Base-by-base conservation (phyloP, 2,329 filamentous ascomycete genomes). In the Grosmannia serpens region DNA sequence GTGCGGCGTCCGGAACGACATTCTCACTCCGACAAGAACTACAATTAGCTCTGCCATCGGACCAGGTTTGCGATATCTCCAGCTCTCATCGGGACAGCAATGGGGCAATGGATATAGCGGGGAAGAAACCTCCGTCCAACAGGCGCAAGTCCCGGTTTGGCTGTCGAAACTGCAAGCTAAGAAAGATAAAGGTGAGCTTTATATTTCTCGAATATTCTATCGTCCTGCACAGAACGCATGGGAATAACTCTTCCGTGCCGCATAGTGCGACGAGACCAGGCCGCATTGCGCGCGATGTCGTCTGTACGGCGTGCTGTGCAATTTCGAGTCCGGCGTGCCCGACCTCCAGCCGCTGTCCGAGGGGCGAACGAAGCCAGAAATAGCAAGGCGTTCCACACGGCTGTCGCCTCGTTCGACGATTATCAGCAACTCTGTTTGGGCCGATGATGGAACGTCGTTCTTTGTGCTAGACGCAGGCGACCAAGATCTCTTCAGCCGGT, bases 151-250 rank as follows among this genome's bases (percentile, higher is more conserved):
- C 59, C 4, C 57, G 53, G 9, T 61, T 24, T 29, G 77, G 77
- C 38, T 80, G 77, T 57, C 72, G 74, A 13, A 79, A 79, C 62
- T 80, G 77, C 67, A 79, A 79, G 64, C 70, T 79, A 5, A 64
- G 77, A 60, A 77, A 77, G 62, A 60, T 79, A 57, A 79, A 78
- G 70, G 76, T 76, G n/a, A n/a, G n/a, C 27, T 3, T 62, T 55
- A 4, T 13, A 6, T 33, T 1, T 41, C 41, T 26, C 9, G n/a
- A 1, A 3, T 41, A 49, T 4, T 22, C 29, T 20, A n/a, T 29
- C 27, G 6, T 7, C 11, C 29, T 33, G 10, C 17, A 20, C 46
- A n/a, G 7, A 10, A n/a, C 15, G n/a, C n/a, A n/a, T n/a, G n/a
- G n/a, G n/a, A n/a, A n/a, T n/a, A n/a, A n/a, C 15, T 15, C 27